phyloP scores from a whole-genome alignment of 106 monocot species.

The Cymbidium sinense region DNA sequence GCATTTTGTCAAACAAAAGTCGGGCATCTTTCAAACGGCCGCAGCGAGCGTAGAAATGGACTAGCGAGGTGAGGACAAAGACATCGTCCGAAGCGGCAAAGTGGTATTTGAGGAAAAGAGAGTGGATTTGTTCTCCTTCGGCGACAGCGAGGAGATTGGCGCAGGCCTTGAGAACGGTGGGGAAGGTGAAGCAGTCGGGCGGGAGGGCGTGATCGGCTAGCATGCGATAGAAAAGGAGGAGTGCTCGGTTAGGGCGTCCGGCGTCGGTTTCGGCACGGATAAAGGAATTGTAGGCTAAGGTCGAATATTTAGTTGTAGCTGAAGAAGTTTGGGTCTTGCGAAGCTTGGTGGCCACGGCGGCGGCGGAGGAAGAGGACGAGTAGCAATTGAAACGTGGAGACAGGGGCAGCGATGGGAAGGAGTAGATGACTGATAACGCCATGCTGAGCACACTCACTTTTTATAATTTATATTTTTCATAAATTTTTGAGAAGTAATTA shows the following conservation, averaged over 20 bases:
- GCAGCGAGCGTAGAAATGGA: conserved; percentile 27
- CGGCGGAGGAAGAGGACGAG: neutral
- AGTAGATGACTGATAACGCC: neutral
- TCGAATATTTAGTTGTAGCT: neutral
- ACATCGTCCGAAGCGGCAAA: neutral
- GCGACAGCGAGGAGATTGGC: neutral
- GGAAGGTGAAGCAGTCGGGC: conserved; percentile 23
- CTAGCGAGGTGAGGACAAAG: conserved; percentile 16
- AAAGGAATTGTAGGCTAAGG: conserved; percentile 20
- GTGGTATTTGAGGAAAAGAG: conserved; percentile 20
- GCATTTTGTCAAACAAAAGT: conserved; percentile 29
- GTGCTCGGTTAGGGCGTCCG: conserved; percentile 5
- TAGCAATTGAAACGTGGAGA: neutral
- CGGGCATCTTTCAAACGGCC: conserved; percentile 17
- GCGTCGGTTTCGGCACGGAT: conserved; percentile 8
- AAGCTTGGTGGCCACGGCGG: neutral
- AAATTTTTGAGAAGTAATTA: too few species aligned
- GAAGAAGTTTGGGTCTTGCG: neutral
- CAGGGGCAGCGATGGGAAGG: neutral
- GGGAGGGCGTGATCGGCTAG: neutral
- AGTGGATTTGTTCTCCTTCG: conserved; percentile 23
- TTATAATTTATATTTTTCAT: too few species aligned
- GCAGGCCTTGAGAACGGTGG: conserved; percentile 26
- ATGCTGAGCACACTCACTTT: too few species aligned
- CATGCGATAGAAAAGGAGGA: conserved; percentile 20